Evolutionary conservation across 1,139 yeast species (phyloP).

Genomic region (Pichia sp.): DNA sequence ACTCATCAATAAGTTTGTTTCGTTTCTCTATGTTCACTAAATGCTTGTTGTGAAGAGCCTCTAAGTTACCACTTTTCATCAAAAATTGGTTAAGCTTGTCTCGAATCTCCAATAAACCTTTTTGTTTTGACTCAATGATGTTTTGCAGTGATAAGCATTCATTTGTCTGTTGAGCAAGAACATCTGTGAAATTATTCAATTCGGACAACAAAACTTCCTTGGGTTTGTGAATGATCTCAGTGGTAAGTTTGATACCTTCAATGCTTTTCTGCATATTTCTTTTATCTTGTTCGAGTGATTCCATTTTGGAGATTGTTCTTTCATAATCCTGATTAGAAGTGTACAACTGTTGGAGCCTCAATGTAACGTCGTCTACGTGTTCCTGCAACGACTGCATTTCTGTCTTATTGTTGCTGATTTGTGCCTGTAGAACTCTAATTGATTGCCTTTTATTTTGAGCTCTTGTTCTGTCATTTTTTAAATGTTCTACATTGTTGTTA

Average conservation of each 20-base stretch:
- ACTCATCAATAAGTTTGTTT: conserved; percentile 12
- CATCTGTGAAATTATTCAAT: conserved; percentile 50
- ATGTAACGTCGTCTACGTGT: conserved; percentile 50
- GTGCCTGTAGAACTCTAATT: conserved; percentile 41
- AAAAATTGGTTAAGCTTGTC: conserved; percentile 40
- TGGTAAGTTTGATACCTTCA: conserved; percentile 42
- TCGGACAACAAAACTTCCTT: conserved; percentile 48
- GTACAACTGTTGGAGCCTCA: conserved; percentile 61
- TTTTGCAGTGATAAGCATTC: conserved; percentile 28
- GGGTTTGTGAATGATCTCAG: conserved; percentile 45
- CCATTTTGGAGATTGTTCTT: conserved; percentile 59
- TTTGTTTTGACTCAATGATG: conserved; percentile 23
- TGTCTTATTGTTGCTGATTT: conserved; percentile 43
- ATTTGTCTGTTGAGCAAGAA: conserved; percentile 39
- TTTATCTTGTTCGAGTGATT: conserved; percentile 50
- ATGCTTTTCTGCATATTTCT: conserved; percentile 46
- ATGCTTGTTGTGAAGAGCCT: conserved; percentile 43
- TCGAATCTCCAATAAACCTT: conserved; percentile 31
- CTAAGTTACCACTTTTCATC: conserved; percentile 55
- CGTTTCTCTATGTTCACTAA: conserved; percentile 29
- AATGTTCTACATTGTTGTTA: conserved; percentile 72
- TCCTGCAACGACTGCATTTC: conserved; percentile 49
- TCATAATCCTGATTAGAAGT: conserved; percentile 81
- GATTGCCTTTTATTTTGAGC: conserved; percentile 56
- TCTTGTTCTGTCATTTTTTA: conserved; percentile 67